Evolutionary conservation across 225 moss, liverwort and hornwort genomes (phyloP), one percentile per base, ranked within the genome.

Genomic region (Physcomitrellopsis africana): DNA sequence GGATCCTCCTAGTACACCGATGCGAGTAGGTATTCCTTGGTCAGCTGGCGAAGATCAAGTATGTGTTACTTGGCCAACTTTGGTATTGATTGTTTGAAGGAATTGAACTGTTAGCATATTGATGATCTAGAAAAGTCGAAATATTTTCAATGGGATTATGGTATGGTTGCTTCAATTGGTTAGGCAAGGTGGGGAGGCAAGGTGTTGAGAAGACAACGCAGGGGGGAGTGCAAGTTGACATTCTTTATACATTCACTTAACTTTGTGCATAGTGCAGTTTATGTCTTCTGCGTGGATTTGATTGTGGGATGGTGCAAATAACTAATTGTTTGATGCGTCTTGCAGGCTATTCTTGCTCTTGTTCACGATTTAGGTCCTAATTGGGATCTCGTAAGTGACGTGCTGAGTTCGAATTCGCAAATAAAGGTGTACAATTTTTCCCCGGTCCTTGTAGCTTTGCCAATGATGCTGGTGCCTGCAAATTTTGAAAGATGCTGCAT

Each of bases 331-430:
- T 13, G 3, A 7, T 48, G 23, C 15, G 5, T 75, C 63, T 12
- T 72, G 81, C 92, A 92, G 92, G 92, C 92, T 54, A 94, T 94
- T 61, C 81, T 94, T 60, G 87, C 76, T 27, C 84, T 94, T 62
- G 92, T 92, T 6, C 89, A 94, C 75, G 90, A 90, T 52, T 75
- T 94, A 45, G 94, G 94, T 42, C 74, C 86, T 19, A 94, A 94
- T 68, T 94, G 92, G 92, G 94, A 94, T 63, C 90, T 94, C 44
- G 92, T 94, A 11, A 92, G 94, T 18, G 92, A 94, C 67, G 94
- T 94, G 22, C 80, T 94, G 77, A 92, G 90, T 82, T 90, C 90
- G 76, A 94, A 78, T 67, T 89, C 92, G 22, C 94, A 90, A 72
- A 79, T 90, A 67, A 92, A 92, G 92, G 94, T 94, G 72, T 43